These are phyloP conservation scores for Saturnispora silvae DNA, from an alignment of 805 yeast species.

Conservation along the genomic window DNA sequence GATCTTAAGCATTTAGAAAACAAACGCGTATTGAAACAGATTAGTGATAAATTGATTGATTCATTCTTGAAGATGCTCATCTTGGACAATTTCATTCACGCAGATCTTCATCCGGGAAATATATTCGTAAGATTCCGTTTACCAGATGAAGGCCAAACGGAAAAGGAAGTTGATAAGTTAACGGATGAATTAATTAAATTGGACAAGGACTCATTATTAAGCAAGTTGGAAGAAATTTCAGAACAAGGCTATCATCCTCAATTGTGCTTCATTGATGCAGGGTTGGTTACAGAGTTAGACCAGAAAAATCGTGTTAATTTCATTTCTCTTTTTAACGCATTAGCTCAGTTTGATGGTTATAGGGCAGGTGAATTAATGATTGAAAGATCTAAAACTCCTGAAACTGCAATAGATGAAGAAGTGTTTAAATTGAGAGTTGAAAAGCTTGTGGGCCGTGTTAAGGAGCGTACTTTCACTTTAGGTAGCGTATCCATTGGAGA, in stretches of 20 bases:
- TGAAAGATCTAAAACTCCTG: constrained; percentile 90
- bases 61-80: constrained; percentile 90
- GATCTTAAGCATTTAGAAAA: constrained; percentile 35
- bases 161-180: constrained; percentile 36
- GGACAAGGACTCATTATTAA: constrained; percentile 21
- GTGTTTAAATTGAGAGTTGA: constrained; percentile 83
- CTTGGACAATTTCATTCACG: constrained; percentile 87
- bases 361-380: constrained; percentile 93
- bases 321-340: constrained; percentile 76
- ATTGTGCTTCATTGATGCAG: constrained; percentile 85
- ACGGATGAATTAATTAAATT: constrained; percentile 31
- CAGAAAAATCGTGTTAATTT: constrained; percentile 71
- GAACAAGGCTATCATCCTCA: constrained; percentile 65
- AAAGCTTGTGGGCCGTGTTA: constrained; percentile 67
- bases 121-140: constrained; percentile 49
- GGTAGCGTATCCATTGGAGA: constrained; percentile 92
- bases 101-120: constrained; percentile 96
- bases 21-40: constrained; percentile 45
- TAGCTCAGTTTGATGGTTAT: constrained; percentile 89
- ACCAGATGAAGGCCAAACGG: constrained; percentile 29
- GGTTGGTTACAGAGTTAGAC: constrained; percentile 83
- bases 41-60: constrained; percentile 77
- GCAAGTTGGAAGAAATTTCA: constrained; percentile 38
- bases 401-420: constrained; percentile 75
- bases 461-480: constrained; percentile 79